Evolutionary conservation across 2,329 filamentous ascomycete genomes (phyloP).

Genomic region (Fusarium sp.): DNA sequence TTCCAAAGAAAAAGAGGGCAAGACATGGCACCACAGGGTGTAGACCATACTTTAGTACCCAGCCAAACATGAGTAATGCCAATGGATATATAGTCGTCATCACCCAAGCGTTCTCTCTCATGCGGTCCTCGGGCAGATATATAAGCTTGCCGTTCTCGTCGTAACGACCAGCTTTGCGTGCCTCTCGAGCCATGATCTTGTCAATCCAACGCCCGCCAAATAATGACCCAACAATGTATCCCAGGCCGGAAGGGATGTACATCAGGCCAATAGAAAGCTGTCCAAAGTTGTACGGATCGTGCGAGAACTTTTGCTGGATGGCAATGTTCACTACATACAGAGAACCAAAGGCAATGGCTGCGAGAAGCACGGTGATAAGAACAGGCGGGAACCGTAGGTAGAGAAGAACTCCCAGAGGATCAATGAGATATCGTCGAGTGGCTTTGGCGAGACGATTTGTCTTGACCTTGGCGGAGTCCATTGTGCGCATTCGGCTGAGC

Average conservation of each 20-base stretch:
- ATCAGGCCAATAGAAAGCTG: constrained; percentile 79
- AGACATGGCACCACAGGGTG: constrained; percentile 74
- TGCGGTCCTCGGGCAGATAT: constrained; percentile 82
- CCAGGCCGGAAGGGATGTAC: constrained; percentile 81
- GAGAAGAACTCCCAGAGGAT: constrained; percentile 77
- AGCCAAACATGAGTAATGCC: constrained; percentile 81
- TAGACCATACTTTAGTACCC: constrained; percentile 75
- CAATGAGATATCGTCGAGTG: constrained; percentile 74
- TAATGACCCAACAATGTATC: constrained; percentile 77
- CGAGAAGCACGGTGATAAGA: constrained; percentile 78
- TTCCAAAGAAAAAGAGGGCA: constrained; percentile 80
- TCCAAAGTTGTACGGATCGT: constrained; percentile 75
- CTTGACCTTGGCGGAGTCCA: constrained; percentile 70
- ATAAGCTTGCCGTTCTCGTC: constrained; percentile 75
- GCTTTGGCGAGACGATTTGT: constrained; percentile 66
- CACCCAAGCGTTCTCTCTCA: constrained; percentile 85
- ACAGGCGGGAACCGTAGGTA: constrained; percentile 82
- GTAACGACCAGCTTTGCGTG: constrained; percentile 75
- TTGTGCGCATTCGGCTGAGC: constrained; percentile 67
- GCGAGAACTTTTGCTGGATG: constrained; percentile 77
- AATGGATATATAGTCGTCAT: constrained; percentile 78
- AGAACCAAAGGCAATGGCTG: constrained; percentile 79
- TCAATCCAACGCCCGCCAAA: constrained; percentile 85
- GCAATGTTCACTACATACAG: constrained; percentile 85
- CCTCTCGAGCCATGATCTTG: constrained; percentile 82